Evolutionary conservation across 441 rosid genomes (phyloP), one percentile per base, ranked within the genome.

Genomic region (Viola pubescens): DNA sequence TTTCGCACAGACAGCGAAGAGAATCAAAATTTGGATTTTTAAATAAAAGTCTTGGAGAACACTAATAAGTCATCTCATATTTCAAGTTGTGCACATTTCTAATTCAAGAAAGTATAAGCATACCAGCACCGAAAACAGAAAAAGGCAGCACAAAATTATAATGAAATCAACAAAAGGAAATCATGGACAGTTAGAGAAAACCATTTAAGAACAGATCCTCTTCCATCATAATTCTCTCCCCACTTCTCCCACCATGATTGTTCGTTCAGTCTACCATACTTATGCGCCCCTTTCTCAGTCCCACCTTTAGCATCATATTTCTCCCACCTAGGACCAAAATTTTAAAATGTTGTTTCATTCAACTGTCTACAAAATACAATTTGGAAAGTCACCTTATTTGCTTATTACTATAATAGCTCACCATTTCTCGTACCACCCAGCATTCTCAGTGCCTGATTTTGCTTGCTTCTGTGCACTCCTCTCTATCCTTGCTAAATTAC

Each of bases 181-280:
- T 2, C 54, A 55, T 55, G 48, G 62, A 57, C 37, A 56, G 54
- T 50, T 8, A 48, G 73, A 56, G 63, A 58, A 59, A 63, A 94
- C 99, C 99, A 94, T 94, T 94, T 94, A 44, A 88, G 84, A 76
- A 94, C 91, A 52, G 97, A 88, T 80, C 97, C 97, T 73, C 88
- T 75, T 77, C 99, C 97, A 74, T 94, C 97, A 58, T 86, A 94
- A 76, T 90, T 88, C 73, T 89, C 99, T 69, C 97, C 99, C 99
- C 99, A 94, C 71, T 94, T 94, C 79, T 94, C 99, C 99, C 99
- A 89, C 96, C 99, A 90, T 13, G 99, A 94, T 68, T 94, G 97
- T 72, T 89, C 97, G 71, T 89, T 94, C 64, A 89, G 75, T 75
- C 94, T 82, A 65, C 97, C 97, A 58, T 88, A 86, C 82, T 94